Evolutionary conservation across 1,139 yeast genomes (phyloP).

Genomic region (Nakaseomyces kungkrabaensis): DNA sequence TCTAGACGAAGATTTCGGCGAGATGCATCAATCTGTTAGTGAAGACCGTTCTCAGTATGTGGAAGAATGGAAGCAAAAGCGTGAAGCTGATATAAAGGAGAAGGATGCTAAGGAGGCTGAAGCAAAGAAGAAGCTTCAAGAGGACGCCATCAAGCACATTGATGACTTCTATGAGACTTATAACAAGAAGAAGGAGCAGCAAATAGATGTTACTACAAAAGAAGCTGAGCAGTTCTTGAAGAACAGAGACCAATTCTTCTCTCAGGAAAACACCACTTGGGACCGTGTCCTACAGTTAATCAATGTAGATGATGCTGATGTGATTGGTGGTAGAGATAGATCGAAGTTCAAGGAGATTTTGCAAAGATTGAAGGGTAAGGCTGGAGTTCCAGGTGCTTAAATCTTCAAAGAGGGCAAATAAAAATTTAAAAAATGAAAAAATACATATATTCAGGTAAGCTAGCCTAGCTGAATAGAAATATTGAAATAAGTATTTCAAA

Average conservation of each 20-base stretch:
- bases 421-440: not conserved
- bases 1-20: conserved; percentile 29
- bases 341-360: conserved; percentile 61
- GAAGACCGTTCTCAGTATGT: conserved; percentile 46
- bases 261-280: conserved; percentile 70
- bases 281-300: conserved; percentile 58
- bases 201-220: conserved; percentile 50
- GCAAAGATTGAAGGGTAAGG: conserved; percentile 56
- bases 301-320: conserved; percentile 35
- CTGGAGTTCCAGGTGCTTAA: conserved; percentile 64
- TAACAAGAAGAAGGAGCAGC: conserved; percentile 72
- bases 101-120: conserved; percentile 66
- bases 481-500: no score
- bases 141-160: conserved; percentile 75
- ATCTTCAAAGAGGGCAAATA: not conserved
- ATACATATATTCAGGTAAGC: not conserved
- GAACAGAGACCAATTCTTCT: conserved; percentile 69
- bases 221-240: conserved; percentile 66
- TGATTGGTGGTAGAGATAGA: conserved; percentile 50
- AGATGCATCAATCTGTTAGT: conserved; percentile 19
- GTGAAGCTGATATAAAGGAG: conserved; percentile 69
- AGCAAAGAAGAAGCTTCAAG: conserved; percentile 58
- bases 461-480: not conserved
- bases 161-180: conserved; percentile 93
- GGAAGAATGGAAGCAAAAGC: conserved; percentile 75